Percentiles rank a stretch among this genome's conserved stretches.
These are phyloP conservation scores for Nepenthes alata DNA, from an alignment of 179 eudicot species.

Conservation along the genomic window DNA sequence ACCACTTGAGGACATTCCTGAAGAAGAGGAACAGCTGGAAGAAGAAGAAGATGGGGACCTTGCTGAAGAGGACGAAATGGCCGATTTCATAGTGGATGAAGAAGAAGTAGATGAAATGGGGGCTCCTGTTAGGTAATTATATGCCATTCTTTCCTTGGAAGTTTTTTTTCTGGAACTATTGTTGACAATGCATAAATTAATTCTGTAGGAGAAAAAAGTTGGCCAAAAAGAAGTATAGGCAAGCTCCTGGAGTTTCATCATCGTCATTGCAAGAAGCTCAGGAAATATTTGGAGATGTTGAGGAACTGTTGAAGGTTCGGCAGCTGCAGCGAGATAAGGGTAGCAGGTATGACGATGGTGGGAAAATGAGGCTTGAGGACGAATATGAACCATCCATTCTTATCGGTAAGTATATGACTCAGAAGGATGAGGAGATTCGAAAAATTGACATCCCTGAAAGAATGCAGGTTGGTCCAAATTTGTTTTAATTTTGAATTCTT, in stretches of 20 bases:
- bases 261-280: conserved; percentile 82
- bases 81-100: conserved; percentile 89
- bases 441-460: conserved; percentile 79
- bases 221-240: conserved; percentile 60
- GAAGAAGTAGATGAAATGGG: conserved; percentile 77
- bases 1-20: conserved; percentile 69
- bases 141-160: not conserved
- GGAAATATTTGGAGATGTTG: conserved; percentile 89
- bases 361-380: conserved; percentile 69
- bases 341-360: conserved; percentile 32
- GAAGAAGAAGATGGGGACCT: conserved; percentile 61
- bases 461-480: conserved; percentile 53
- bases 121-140: conserved; percentile 49
- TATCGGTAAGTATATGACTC: conserved; percentile 75
- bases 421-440: conserved; percentile 59
- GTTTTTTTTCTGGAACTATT: not conserved
- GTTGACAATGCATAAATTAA: conserved; percentile 1
- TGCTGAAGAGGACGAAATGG: conserved; percentile 89
- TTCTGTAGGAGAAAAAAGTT: conserved; percentile 49
- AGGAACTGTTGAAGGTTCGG: conserved; percentile 57
- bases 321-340: conserved; percentile 36
- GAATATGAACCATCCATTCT: conserved; percentile 78
- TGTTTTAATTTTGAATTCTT: not conserved
- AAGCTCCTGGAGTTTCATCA: conserved; percentile 68
- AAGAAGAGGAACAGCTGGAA: conserved; percentile 58